phyloP scores from a whole-genome alignment of 2,329 filamentous ascomycete species.

The Pestalotiopsis sp. region DNA sequence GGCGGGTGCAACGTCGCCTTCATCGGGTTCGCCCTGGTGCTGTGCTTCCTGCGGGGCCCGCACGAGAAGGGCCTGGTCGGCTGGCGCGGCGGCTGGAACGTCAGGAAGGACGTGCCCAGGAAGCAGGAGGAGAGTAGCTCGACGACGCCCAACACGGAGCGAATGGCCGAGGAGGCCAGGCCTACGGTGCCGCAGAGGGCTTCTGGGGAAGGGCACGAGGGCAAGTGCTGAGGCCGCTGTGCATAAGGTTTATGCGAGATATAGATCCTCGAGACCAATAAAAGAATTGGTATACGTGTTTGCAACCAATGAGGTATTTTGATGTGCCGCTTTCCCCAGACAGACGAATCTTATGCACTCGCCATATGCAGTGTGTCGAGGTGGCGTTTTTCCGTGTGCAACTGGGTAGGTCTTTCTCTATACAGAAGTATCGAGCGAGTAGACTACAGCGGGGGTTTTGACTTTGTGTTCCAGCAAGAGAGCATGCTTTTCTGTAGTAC shows the following conservation, averaged over 20 bases:
- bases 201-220: background rate
- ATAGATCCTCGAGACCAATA: background rate
- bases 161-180: conserved; percentile 1
- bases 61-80: conserved; percentile 45
- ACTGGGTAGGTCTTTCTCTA: background rate
- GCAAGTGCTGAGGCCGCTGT: background rate
- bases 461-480: background rate
- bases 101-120: conserved; percentile 27
- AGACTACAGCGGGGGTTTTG: background rate
- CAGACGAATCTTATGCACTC: background rate
- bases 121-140: background rate
- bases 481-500: background rate
- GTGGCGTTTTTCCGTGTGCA: background rate
- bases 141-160: background rate
- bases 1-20: conserved; percentile 45
- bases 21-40: conserved; percentile 37
- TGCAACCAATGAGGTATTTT: background rate
- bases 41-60: conserved; percentile 40
- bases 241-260: background rate
- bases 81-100: conserved; percentile 45
- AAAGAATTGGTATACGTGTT: background rate
- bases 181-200: background rate
- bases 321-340: background rate
- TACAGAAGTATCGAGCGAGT: background rate
- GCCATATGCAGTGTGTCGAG: background rate